Conservation (phyloP, 2,329 filamentous ascomycete genomes). For the Dothiorella sarmentorum region DNA sequence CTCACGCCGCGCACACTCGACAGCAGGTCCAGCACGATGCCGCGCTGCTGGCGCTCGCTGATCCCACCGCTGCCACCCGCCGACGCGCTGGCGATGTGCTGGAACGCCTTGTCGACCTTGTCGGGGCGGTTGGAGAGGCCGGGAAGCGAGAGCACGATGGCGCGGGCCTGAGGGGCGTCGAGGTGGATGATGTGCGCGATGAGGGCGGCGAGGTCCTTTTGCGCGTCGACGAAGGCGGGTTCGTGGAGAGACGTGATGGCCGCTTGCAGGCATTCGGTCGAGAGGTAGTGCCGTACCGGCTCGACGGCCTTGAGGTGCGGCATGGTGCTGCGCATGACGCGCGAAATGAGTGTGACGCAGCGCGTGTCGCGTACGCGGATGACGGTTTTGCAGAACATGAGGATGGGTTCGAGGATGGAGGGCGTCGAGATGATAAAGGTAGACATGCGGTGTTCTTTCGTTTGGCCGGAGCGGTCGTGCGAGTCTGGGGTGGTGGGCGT, state of each 20-base stretch:
- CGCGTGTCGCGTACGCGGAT: conserved; percentile 86
- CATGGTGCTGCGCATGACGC: conserved; percentile 81
- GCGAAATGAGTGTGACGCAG: conserved; percentile 79
- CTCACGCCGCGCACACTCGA: conserved; percentile 85
- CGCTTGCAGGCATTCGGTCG: conserved; percentile 80
- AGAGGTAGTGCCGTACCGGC: conserved; percentile 81
- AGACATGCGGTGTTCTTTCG: conserved; percentile 60
- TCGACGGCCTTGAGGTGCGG: conserved; percentile 64
- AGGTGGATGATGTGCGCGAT: conserved; percentile 81
- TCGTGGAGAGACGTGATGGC: conserved; percentile 90
- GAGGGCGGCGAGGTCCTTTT: conserved; percentile 83
- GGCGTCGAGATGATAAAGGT: conserved; percentile 78
- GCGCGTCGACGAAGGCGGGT: conserved; percentile 92
- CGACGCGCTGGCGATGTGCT: conserved; percentile 35
- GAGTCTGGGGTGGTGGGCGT: not conserved
- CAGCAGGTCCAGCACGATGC: conserved; percentile 77
- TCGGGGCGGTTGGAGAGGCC: conserved; percentile 59
- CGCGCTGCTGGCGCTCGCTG: conserved; percentile 71
- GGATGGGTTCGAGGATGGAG: conserved; percentile 77
- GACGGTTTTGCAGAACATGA: conserved; percentile 87
- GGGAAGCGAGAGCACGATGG: conserved; percentile 75
- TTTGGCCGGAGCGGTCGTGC: conserved; percentile 18
- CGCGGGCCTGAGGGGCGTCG: conserved; percentile 62
- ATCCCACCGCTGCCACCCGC: no score
- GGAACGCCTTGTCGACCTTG: conserved; percentile 59